Base-by-base conservation (phyloP, 345 rosid species). In the Luvunga scandens region DNA sequence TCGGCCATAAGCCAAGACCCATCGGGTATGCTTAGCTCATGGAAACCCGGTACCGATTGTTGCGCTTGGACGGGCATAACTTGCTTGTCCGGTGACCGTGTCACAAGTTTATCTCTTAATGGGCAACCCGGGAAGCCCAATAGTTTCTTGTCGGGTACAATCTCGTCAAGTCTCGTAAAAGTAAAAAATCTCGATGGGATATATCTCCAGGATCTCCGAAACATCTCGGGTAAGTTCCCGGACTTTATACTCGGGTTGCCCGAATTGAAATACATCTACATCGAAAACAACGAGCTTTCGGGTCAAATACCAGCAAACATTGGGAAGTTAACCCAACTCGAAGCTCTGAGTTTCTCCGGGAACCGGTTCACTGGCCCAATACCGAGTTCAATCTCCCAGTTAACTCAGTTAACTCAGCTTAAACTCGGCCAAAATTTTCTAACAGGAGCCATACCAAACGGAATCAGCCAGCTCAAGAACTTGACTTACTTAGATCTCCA, bases 11-110 rank as follows among this genome's bases (percentile, higher is more conserved):
- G 92, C 72, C 87, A 85, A 36, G 98, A 94, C 31, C 94, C 97
- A 1, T 80, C 91, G 0, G 95, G 91, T 12, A 78, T 89, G 42
- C 94, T 94, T 53, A 82, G 22, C 73, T 62, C 91, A 27, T 91
- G 98, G 97, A 92, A 89, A 72, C 69, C 87, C 62, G 95, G 93
- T 27, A 88, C 97, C n/a, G 86, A 88, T 28, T 94, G 98, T 77
- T 91, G 95, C 80, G 18, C 74, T 0, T 92, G 97, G 97, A 9
- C 30, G 16, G 93, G 92, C 36, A 60, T 92, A 3, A 79, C 80
- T 28, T 92, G 98, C 82, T 76, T 55, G 9, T 61, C 33, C 55
- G 55, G 31, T 33, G 71, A 76, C 61, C 91, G 95, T 38, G 95
- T 92, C 84, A 85, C 81, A 22, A 78, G 83, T 21, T 0, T 94